Percentiles rank a stretch among this genome's conserved stretches.
Evolutionary conservation across 306 rosid species (phyloP).

Genomic region (Lathyrus tuberosus): DNA sequence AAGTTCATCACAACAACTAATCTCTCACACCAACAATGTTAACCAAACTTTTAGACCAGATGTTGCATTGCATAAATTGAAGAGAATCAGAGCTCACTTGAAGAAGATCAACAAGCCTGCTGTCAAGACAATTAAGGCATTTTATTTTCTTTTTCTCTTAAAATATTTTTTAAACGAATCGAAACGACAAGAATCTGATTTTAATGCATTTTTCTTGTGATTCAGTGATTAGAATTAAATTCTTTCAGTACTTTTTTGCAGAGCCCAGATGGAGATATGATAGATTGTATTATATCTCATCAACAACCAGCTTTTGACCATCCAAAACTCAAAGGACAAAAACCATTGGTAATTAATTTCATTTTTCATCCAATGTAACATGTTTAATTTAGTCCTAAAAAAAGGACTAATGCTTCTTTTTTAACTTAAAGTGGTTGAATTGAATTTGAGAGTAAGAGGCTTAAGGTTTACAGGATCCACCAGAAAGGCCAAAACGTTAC

Average conservation of each 20-base stretch:
- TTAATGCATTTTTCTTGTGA: slow-evolving; percentile 3
- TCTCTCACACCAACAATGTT: slow-evolving; percentile 36
- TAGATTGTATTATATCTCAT: slow-evolving; percentile 83
- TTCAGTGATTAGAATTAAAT: slow-evolving; percentile 37
- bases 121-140: slow-evolving; percentile 84
- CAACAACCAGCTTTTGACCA: slow-evolving; percentile 96
- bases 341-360: slow-evolving; percentile 83
- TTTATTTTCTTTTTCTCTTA: slow-evolving; percentile 17
- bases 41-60: slow-evolving; percentile 62
- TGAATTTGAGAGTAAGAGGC: slow-evolving; percentile 41
- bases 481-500: slow-evolving; percentile 74
- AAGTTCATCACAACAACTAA: slow-evolving; percentile 28
- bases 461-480: slow-evolving; percentile 75
- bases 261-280: slow-evolving; percentile 98
- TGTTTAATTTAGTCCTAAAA: slow-evolving; percentile 22
- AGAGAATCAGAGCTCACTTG: slow-evolving; percentile 52
- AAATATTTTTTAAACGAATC: neutral
- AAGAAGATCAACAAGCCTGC: slow-evolving; percentile 79
- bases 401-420: slow-evolving; percentile 23
- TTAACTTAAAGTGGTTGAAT: slow-evolving; percentile 28
- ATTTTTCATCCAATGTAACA: slow-evolving; percentile 29
- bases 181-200: neutral
- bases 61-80: slow-evolving; percentile 50
- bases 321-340: slow-evolving; percentile 69
- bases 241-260: slow-evolving; percentile 44